Evolutionary conservation across 78 protist genomes (phyloP), one percentile per base, ranked within the genome.

Genomic region (Goniomonas avonlea): DNA sequence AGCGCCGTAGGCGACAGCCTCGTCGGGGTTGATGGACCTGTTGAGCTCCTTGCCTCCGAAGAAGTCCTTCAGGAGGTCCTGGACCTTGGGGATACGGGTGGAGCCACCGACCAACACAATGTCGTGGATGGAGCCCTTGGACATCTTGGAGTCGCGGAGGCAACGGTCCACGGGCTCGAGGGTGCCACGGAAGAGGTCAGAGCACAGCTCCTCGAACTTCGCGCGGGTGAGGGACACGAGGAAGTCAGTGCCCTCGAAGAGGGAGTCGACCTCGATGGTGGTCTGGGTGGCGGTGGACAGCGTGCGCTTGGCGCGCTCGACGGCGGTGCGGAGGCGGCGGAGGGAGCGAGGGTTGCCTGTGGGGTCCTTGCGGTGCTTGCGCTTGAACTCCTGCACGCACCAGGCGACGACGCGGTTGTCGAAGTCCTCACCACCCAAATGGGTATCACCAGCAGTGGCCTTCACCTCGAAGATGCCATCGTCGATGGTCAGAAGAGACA

Each of bases 1-100:
- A 40, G 99, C 99, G 35, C 99, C 99, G 85, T 98, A 94, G 56
- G 99, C 99, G 27, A 98, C 99, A 15, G 97, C 97, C 92, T 95
- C 99, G 58, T 95, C 98, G 23, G 99, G 97, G 88, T 96, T 96
- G 94, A 94, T 91, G 37, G 88, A 60, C 80, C 71, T 50, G 90
- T 77, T 66, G 27, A 84, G 91, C 73, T 90, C 97, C 88, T 92
- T 95, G 71, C 99, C 98, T 77, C 88, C 77, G 92, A 97, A 95
- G 85, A 61, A 94, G 81, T 97, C 98, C 25, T 59, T 61, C 75
- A 96, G 87, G 73, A 95, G 82, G 71, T 85, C 74, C 92, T 92
- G 98, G n/a, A 95, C 88, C 89, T 92, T 89, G 45, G 99, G 99
- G 78, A 96, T 93, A 32, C 99, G 94, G 17, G 98, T 94, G 47